Base-by-base conservation (phyloP, 495 filamentous ascomycete species). In the Clohesyomyces aquaticus region DNA sequence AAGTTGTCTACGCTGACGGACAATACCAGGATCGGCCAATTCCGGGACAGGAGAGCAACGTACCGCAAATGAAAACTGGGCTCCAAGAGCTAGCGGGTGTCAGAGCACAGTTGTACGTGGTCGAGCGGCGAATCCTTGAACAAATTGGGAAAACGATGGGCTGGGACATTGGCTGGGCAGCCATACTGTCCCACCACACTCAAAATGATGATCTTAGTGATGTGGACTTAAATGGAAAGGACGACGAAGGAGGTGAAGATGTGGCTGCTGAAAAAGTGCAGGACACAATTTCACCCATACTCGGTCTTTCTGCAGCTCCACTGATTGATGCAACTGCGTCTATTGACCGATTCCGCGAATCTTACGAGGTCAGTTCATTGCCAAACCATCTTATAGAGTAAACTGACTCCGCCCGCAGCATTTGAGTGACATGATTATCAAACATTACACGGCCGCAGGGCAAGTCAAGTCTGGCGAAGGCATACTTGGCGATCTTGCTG, bases 401-500 rank as follows among this genome's bases (percentile, higher is more conserved):
- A 42, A 29, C 32, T 52, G 22, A 58, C 46, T 22, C 22, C 46
- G 14, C 19, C 29, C 1, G 19, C n/a, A 75, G 65, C 58, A 47
- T 26, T 51, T 81, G 32, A 82, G 78, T 55, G 74, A 78, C 29
- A 65, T 75, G 42, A 75, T 80, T 19, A 74, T 82, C 61, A 78
- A 74, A n/a, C 77, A 78, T 74, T 90, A 88, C 72, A 83, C 85
- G 29, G 80, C 91, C 8, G 93, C 91, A 12, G 88, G 86, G 42
- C 87, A 90, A 63, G 78, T 76, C 1, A 88, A 94, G 65, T 89
- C 89, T 19, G 86, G 87, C 0, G 87, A 95, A 64, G 80, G 84
- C 29, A 85, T 87, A 46, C 85, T 93, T 74, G 88, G 91, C 16
- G 94, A 98, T 73, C 82, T 98, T 25, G 94, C 94, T 4, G 80